Conservation (phyloP, 805 yeast genomes). For the Cyberlindnera galapagoensis region DNA sequence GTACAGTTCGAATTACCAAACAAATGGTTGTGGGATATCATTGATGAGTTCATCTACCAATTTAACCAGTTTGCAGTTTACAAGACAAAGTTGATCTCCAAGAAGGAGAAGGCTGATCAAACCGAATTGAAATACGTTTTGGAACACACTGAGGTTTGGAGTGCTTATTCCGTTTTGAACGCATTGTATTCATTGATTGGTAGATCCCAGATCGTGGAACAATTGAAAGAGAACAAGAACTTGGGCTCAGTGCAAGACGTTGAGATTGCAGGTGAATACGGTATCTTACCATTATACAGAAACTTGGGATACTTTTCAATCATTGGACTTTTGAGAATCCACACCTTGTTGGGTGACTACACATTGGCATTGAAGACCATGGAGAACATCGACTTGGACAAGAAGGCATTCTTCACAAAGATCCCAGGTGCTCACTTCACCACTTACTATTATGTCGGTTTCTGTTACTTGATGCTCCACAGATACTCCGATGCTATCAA, state of each 20-base stretch:
- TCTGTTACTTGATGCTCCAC: conserved; percentile 43
- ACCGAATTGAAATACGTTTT: conserved; percentile 32
- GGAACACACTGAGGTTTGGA: conserved; percentile 38
- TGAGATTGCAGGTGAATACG: conserved; percentile 38
- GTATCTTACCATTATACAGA: conserved; percentile 36
- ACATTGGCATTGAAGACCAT: conserved; percentile 42
- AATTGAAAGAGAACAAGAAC: conserved; percentile 11
- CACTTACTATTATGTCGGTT: conserved; percentile 45
- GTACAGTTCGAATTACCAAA: conserved; percentile 39
- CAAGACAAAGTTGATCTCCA: conserved; percentile 31
- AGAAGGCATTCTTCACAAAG: conserved; percentile 39
- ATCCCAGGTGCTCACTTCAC: conserved; percentile 45
- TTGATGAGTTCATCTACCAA: conserved; percentile 47
- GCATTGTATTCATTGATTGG: conserved; percentile 41
- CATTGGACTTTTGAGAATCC: conserved; percentile 44
- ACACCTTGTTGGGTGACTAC: conserved; percentile 43
- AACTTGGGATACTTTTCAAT: conserved; percentile 41
- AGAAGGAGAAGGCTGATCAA: conserved; percentile 21
- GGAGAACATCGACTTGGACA: conserved; percentile 40
- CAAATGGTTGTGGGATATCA: conserved; percentile 46
- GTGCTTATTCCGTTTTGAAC: conserved; percentile 40
- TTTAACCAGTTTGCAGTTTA: conserved; percentile 38
- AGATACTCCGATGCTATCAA: conserved; percentile 45
- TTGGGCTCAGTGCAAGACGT: conserved; percentile 10
- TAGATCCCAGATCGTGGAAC: conserved; percentile 24